These are phyloP conservation scores for Pseudoperonospora humuli DNA, from an alignment of 352 stramenopile species.

Conservation along the genomic window DNA sequence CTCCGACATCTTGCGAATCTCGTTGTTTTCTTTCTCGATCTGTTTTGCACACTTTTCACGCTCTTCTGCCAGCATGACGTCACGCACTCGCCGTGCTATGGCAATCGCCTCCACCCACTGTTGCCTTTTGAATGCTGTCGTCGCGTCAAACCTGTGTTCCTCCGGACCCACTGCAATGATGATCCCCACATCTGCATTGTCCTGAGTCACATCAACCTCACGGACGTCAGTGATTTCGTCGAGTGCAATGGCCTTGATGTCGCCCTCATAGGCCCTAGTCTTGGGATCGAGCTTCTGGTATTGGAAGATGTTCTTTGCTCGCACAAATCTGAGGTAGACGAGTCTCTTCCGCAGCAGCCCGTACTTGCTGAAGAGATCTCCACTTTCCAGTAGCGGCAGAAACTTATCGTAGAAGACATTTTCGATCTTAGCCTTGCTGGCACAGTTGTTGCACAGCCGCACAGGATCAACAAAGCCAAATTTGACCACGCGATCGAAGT, in stretches of 20 bases:
- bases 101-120: conserved; percentile 58
- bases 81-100: conserved; percentile 37
- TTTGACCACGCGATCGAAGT: conserved; percentile 58
- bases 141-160: conserved; percentile 54
- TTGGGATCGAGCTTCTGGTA: conserved; percentile 62
- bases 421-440: conserved; percentile 31
- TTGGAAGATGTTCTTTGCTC: conserved; percentile 57
- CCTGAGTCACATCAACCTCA: conserved; percentile 34
- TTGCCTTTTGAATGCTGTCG: conserved; percentile 33
- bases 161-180: conserved; percentile 39
- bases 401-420: conserved; percentile 63
- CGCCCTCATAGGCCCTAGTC: conserved; percentile 33
- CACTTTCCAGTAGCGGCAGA: conserved; percentile 48
- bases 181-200: conserved; percentile 46
- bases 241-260: conserved; percentile 59
- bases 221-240: conserved; percentile 52
- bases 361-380: conserved; percentile 66
- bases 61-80: conserved; percentile 34
- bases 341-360: conserved; percentile 48
- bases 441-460: conserved; percentile 42
- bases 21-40: conserved; percentile 49
- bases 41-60: conserved; percentile 49
- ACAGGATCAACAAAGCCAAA: conserved; percentile 56
- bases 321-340: conserved; percentile 50
- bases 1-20: conserved; percentile 44